Conservation (phyloP, 169 alveolate species). For the Theileria equi region DNA sequence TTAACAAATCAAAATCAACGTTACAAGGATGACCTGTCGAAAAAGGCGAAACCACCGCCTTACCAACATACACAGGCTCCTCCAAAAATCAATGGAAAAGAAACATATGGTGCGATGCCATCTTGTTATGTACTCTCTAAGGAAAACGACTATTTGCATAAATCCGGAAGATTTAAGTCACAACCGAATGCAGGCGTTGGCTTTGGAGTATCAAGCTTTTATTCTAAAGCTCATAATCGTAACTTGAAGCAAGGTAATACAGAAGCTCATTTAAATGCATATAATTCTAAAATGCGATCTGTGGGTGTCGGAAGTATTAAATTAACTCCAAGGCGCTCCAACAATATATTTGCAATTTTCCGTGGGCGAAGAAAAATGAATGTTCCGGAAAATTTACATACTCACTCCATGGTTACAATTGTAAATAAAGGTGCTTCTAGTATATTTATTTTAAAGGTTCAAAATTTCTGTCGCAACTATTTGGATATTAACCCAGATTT, state of each 20-base stretch:
- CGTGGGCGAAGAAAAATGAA: no score
- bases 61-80: background rate
- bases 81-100: background rate
- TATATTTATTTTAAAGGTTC: constrained; percentile 44
- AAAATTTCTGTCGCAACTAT: constrained; percentile 27
- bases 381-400: no score
- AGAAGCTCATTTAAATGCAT: no score
- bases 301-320: no score
- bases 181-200: no score
- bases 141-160: constrained; percentile 19
- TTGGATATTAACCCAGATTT: constrained; percentile 61
- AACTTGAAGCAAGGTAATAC: no score
- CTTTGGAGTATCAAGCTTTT: no score
- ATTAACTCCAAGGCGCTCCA: no score
- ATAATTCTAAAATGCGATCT: no score
- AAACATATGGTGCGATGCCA: constrained; percentile 19
- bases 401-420: constrained; percentile 28
- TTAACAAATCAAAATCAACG: background rate
- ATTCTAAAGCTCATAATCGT: no score
- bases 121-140: constrained; percentile 43
- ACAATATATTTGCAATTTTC: no score
- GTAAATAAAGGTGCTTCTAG: constrained; percentile 57
- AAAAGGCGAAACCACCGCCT: constrained; percentile 9
- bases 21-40: background rate
- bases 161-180: no score